phyloP scores from a whole-genome alignment of 1,284 basidiomycete species.

The Ceratobasidium sp. region DNA sequence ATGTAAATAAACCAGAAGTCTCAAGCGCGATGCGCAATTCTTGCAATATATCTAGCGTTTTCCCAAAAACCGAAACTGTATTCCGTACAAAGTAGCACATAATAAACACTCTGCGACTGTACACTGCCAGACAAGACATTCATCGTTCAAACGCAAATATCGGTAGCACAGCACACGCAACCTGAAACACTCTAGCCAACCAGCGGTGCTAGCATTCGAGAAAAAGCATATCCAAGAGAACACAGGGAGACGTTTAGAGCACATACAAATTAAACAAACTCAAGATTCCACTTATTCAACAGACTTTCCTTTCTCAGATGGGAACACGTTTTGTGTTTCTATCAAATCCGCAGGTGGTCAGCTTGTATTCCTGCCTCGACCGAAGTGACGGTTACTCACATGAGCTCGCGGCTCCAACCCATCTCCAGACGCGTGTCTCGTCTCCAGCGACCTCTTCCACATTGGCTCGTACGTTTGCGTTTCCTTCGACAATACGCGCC shows the following conservation, averaged over 20 bases:
- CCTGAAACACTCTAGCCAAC: background rate
- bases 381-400: slow-evolving; percentile 16
- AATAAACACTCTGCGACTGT: slow-evolving; percentile 28
- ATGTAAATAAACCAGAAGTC: too few species aligned
- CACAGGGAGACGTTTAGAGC: background rate
- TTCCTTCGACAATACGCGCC: slow-evolving; percentile 88
- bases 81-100: slow-evolving; percentile 24
- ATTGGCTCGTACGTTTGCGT: slow-evolving; percentile 92
- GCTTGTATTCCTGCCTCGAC: too few species aligned
- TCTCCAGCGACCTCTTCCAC: slow-evolving; percentile 90
- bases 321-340: background rate
- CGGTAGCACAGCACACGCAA: slow-evolving; percentile 18
- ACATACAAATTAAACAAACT: too few species aligned
- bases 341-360: background rate
- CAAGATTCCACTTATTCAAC: background rate
- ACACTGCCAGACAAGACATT: slow-evolving; percentile 29
- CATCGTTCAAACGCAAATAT: slow-evolving; percentile 22
- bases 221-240: slow-evolving; percentile 7
- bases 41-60: too few species aligned
- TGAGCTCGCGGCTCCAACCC: slow-evolving; percentile 65
- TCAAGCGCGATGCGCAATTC: too few species aligned
- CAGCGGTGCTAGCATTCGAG: background rate
- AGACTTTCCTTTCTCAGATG: background rate
- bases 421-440: slow-evolving; percentile 84
- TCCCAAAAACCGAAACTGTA: background rate